Percentiles rank a stretch among this genome's conserved stretches.
Evolutionary conservation across 371 early-diverging fungal species (phyloP).

Genomic region (Mortierella sp.): DNA sequence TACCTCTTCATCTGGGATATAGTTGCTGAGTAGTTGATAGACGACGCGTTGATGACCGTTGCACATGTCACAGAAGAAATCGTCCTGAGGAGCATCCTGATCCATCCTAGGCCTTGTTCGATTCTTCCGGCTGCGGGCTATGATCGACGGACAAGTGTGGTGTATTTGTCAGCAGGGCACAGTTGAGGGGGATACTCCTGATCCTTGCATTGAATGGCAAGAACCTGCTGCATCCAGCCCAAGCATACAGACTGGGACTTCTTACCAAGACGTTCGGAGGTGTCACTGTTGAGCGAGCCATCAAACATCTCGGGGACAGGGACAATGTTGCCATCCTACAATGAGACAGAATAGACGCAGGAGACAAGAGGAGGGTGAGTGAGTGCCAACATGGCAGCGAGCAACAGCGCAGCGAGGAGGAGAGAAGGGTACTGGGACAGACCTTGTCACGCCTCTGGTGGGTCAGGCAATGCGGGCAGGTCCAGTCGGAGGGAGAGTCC

Average conservation of each 20-base stretch:
- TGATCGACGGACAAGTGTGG: neutral
- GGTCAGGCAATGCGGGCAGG: conserved; percentile 40
- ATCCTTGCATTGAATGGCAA: no score
- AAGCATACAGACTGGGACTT: no score
- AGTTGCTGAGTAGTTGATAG: conserved; percentile 49
- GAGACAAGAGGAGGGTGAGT: neutral
- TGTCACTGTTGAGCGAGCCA: conserved; percentile 30
- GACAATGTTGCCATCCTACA: conserved; percentile 42
- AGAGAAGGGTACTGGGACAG: neutral
- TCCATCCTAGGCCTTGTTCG: neutral
- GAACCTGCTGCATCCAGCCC: no score
- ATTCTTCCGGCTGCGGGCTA: conserved; percentile 15
- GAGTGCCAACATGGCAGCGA: no score
- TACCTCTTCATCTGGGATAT: conserved; percentile 53
- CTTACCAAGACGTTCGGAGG: conserved; percentile 31
- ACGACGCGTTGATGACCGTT: conserved; percentile 42
- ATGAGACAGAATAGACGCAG: neutral
- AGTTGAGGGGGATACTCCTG: no score
- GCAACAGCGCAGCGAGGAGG: no score
- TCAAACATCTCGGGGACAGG: conserved; percentile 53
- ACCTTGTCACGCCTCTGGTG: conserved; percentile 44
- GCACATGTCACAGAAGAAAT: conserved; percentile 47
- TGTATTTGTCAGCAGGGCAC: neutral
- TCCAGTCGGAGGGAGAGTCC: conserved; percentile 43
- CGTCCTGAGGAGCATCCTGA: neutral